A percentile compares a stretch with the other conserved stretches of the same genome.
Evolutionary conservation across 1,139 yeast genomes (phyloP).

Genomic region (Spathaspora sp.): DNA sequence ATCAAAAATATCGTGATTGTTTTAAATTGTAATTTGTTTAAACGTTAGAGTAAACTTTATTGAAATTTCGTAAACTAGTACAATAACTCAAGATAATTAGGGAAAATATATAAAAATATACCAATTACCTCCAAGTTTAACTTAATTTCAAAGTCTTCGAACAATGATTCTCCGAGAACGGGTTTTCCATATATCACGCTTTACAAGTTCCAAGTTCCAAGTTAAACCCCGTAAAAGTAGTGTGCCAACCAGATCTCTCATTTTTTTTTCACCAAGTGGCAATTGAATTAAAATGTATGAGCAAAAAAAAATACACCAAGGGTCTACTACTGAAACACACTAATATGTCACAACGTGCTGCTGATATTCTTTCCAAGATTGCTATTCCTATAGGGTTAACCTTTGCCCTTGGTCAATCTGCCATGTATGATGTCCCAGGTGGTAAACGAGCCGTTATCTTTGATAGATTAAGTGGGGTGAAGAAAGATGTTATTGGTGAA

Average conservation of each 20-base stretch:
- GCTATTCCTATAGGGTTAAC: conserved; percentile 75
- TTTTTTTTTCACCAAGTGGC: conserved; percentile 1
- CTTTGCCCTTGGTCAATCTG: conserved; percentile 63
- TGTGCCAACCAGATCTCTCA: not conserved
- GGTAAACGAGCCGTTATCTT: conserved; percentile 95
- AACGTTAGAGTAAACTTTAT: too few relatives aligned
- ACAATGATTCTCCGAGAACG: too few relatives aligned
- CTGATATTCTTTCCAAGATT: conserved; percentile 42
- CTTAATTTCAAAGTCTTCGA: too few relatives aligned
- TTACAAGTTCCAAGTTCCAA: not conserved
- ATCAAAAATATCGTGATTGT: too few relatives aligned
- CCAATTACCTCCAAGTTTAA: not conserved
- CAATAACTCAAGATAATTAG: too few relatives aligned
- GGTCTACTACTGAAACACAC: not conserved
- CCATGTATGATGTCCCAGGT: conserved; percentile 91
- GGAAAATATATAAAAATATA: too few relatives aligned
- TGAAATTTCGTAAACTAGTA: too few relatives aligned
- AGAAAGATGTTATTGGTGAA: conserved; percentile 84
- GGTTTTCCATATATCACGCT: not conserved
- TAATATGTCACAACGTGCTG: conserved; percentile 40
- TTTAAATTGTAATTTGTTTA: too few relatives aligned
- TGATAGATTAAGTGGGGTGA: conserved; percentile 88
- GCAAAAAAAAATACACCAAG: not conserved
- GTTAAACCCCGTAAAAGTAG: not conserved
- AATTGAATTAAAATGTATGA: not conserved